Evolutionary conservation across 2,329 filamentous ascomycete genomes (phyloP), one percentile per base, ranked within the genome.

Genomic region (Fusarium gaditjirri): DNA sequence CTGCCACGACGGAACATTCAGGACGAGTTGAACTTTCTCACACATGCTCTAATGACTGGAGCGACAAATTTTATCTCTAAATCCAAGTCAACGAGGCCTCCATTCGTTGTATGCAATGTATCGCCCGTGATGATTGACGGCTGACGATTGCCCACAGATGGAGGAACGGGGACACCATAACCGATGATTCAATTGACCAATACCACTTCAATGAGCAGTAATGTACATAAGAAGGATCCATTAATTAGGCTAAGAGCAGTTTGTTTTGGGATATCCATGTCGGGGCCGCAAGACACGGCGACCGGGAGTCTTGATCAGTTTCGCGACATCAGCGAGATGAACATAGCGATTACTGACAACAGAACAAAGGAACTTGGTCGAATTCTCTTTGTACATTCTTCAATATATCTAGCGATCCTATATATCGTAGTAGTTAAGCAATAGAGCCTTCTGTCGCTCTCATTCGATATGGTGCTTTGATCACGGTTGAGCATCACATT

Each of bases 151-250:
- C 17, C 12, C 3, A 7, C 5, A 13, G 9, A 17, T 4, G 6
- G 17, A 52, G 13, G 9, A 52, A 23, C 23, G 9, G 7, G 13
- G 7, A 17, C 23, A 27, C 10, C 23, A 14, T 5, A 38, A 27
- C 23, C 12, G 23, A 12, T 23, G 23, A 4, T 27, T 12, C 5
- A 27, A 27, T n/a, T 8, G 8, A 17, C 13, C n/a, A 6, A 8
- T 27, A 2, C 12, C 10, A 8, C 0, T 4, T n/a, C 17, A 27
- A 6, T 11, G n/a, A 25, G 31, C 17, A 21, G 0, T 3, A 2
- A 16, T 0, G 11, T 21, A 6, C 8, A 9, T 17, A 52, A 3
- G 2, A 3, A 4, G 3, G 0, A 12, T 17, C 5, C 3, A 3
- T 17, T 17, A 4, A 33, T 17, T 2, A 6, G 0, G 3, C 3